A percentile compares a stretch with the other conserved stretches of the same genome.
phyloP scores from a whole-genome alignment of 139 green algal species.

The Eudorina sp. region DNA sequence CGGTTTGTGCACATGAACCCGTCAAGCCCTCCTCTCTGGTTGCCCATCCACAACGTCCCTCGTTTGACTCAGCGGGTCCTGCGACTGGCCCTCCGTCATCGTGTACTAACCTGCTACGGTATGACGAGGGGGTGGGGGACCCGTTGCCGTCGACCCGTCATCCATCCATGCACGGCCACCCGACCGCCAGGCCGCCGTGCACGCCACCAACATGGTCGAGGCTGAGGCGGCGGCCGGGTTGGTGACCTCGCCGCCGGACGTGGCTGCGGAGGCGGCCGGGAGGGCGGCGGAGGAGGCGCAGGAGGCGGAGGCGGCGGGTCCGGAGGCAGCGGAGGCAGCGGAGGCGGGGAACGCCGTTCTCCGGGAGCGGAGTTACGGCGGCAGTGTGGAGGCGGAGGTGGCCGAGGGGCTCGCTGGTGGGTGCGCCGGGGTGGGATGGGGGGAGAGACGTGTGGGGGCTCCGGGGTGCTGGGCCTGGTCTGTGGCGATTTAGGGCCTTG shows the following conservation, averaged over 20 bases:
- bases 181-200: neutral
- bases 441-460: too few relatives aligned
- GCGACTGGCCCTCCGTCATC: too few relatives aligned
- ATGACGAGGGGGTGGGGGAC: too few relatives aligned
- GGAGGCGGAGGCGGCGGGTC: neutral
- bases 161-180: neutral
- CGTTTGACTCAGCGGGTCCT: too few relatives aligned
- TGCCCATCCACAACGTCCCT: too few relatives aligned
- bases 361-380: slow-evolving; percentile 10
- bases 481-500: too few relatives aligned
- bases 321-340: neutral
- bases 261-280: neutral
- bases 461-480: too few relatives aligned
- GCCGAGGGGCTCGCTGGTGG: slow-evolving; percentile 21
- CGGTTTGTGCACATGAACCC: too few relatives aligned
- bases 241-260: neutral
- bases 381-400: slow-evolving; percentile 27
- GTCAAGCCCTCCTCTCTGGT: too few relatives aligned
- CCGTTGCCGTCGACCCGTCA: too few relatives aligned
- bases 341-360: neutral
- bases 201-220: neutral
- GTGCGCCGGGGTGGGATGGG: too few relatives aligned
- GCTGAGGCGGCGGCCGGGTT: slow-evolving; percentile 24
- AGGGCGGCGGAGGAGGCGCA: neutral
- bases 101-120: too few relatives aligned